These are phyloP conservation scores for Globisporangium paroecandrum DNA, from an alignment of 352 stramenopile species.

Conservation along the genomic window DNA sequence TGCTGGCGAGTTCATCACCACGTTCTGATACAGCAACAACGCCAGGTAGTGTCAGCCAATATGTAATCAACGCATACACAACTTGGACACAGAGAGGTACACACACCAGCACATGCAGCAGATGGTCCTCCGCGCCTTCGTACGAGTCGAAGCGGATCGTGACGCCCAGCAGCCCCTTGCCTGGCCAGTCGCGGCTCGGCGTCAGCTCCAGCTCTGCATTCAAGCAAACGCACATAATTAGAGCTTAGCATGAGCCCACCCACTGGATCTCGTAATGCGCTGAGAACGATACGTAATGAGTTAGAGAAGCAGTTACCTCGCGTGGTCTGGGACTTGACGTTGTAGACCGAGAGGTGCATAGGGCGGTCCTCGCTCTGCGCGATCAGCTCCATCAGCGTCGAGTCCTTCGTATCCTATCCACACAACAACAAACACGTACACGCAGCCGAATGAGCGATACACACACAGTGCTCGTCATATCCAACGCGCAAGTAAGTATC, in stretches of 20 bases:
- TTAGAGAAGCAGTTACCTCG: conserved; percentile 19
- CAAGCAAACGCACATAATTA: neutral
- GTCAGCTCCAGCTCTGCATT: conserved; percentile 74
- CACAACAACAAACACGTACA: neutral
- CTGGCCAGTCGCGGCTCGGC: conserved; percentile 90
- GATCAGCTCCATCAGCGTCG: conserved; percentile 91
- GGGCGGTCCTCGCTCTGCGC: conserved; percentile 77
- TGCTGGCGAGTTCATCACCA: conserved; percentile 88
- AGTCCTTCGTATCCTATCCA: conserved; percentile 72
- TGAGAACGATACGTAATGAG: no score
- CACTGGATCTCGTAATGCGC: no score
- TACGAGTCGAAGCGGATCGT: conserved; percentile 98
- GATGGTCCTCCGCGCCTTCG: conserved; percentile 92
- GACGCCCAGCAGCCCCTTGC: conserved; percentile 94
- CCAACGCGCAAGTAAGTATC: neutral
- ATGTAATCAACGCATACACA: conserved; percentile 2
- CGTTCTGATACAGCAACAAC: conserved; percentile 37
- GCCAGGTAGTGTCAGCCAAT: neutral
- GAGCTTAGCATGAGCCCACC: neutral
- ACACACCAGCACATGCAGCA: conserved; percentile 92
- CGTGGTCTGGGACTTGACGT: conserved; percentile 74
- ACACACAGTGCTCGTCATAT: neutral
- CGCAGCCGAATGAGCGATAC: neutral
- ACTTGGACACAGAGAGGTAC: neutral
- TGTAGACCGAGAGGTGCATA: conserved; percentile 74